Evolutionary conservation across 148 eudicot species (phyloP).

Genomic region (Persicaria maculosa): DNA sequence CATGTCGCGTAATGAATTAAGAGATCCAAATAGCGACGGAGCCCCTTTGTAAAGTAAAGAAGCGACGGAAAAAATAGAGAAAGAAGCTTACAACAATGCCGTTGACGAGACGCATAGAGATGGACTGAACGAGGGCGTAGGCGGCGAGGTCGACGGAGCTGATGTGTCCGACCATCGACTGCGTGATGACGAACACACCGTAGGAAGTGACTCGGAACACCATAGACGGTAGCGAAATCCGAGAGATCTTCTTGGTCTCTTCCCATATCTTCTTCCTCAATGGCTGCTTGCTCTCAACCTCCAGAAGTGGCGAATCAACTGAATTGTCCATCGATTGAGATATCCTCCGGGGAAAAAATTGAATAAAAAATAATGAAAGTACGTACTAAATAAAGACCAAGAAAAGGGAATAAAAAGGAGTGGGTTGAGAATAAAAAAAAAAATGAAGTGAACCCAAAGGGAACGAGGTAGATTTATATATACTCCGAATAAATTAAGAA

Average conservation of each 20-base stretch:
- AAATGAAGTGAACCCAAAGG: too few relatives aligned
- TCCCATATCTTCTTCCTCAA: background rate
- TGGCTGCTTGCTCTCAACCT: background rate
- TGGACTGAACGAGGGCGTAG: conserved; percentile 4
- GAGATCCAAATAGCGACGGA: too few relatives aligned
- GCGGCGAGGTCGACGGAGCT: background rate
- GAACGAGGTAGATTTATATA: too few relatives aligned
- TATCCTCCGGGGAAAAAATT: too few relatives aligned
- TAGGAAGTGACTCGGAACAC: background rate
- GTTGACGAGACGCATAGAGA: background rate
- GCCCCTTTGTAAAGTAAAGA: too few relatives aligned
- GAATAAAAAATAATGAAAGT: too few relatives aligned
- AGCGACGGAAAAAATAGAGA: too few relatives aligned
- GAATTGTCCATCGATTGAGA: background rate
- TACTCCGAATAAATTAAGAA: too few relatives aligned
- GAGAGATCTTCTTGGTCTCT: background rate
- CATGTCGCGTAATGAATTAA: too few relatives aligned
- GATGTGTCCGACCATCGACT: background rate
- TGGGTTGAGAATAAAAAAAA: too few relatives aligned
- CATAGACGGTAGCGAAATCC: background rate
- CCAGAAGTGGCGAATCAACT: background rate
- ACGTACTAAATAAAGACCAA: too few relatives aligned
- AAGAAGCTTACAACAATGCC: background rate
- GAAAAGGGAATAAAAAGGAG: too few relatives aligned
- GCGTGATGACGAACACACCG: background rate